A percentile compares a stretch with the other conserved stretches of the same genome.
Evolutionary conservation across 1,284 basidiomycete genomes (phyloP).

Genomic region (Marasmius sp.): DNA sequence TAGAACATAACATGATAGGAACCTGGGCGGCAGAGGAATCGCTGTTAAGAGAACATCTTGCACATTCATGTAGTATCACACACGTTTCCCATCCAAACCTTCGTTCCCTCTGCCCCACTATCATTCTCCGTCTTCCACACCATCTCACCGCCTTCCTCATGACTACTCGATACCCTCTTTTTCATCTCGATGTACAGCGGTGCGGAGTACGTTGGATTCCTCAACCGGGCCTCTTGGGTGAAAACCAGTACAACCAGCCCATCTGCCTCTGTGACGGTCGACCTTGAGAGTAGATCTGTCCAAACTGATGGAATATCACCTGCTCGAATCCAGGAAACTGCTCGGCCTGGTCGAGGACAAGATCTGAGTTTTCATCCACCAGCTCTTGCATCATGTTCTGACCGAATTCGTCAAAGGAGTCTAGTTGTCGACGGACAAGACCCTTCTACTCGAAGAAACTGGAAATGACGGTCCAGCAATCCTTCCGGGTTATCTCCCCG

Average conservation of each 20-base stretch:
- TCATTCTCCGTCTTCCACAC: constrained; percentile 80
- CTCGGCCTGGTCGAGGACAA: constrained; percentile 94
- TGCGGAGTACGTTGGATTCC: constrained; percentile 95
- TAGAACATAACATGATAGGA: constrained; percentile 96
- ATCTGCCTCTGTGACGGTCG: constrained; percentile 94
- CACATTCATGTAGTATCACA: background rate
- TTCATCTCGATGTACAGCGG: constrained; percentile 97
- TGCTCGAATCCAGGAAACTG: constrained; percentile 89
- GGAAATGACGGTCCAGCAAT: constrained; percentile 96
- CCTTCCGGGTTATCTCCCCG: constrained; percentile 88
- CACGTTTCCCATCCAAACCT: constrained; percentile 96
- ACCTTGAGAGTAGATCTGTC: constrained; percentile 96
- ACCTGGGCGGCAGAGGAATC: constrained; percentile 51
- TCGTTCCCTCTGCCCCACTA: constrained; percentile 66
- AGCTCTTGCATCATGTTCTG: constrained; percentile 99
- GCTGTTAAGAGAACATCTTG: constrained; percentile 12
- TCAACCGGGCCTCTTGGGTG: constrained; percentile 92
- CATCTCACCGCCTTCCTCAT: constrained; percentile 85
- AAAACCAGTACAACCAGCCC: constrained; percentile 95
- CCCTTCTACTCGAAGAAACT: constrained; percentile 98
- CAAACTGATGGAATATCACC: constrained; percentile 97
- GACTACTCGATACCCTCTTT: constrained; percentile 78
- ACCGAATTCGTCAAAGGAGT: constrained; percentile 99
- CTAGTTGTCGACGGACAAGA: constrained; percentile 95
- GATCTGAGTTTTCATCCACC: constrained; percentile 92